Base-by-base conservation (phyloP, 2,329 filamentous ascomycete genomes). In the Karstenula rhodostoma region DNA sequence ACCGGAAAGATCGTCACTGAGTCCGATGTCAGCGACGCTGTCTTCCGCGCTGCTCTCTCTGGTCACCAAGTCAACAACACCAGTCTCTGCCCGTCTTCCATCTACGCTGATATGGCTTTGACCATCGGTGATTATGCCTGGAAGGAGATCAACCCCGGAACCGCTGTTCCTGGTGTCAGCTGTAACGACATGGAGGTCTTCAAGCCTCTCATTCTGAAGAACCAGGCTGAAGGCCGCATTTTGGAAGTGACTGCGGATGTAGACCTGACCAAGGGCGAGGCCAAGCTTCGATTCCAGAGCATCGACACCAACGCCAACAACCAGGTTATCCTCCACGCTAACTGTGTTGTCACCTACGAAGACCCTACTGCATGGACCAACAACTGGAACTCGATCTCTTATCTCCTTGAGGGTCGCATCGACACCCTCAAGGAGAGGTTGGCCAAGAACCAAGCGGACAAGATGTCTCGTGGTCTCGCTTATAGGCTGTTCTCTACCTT, bases 401-500 rank as follows among this genome's bases (percentile, higher is more conserved):
- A 79, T 76, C 84, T 84, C 81, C 82, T 84, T 50, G 81, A 84
- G 72, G 79, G 78, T 44, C 82, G 84, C 71, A 80, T 84, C 56
- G 81, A 93, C 71, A 82, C 93, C 37, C 87, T 94, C 73, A 86
- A 88, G 70, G 83, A 86, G 63, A 89, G 87, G 60, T 89, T 90
- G 57, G 79, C 86, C 68, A 83, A 82, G 33, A 90, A 90, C 37
- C 84, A 86, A 57, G 89, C 90, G 27, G 90, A 90, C 74, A 90
- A 91, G 78, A 85, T 93, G 62, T 86, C 89, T 52, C 87, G 90
- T 27, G 90, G 90, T 33, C 86, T 93, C 79, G 89, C 90, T 15
- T 95, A 95, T 84, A 93, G 93, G 79, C 84, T 90, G 54, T 87
- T 87, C 79, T 84, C 84, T 69, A 81, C 83, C 54, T 78, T 87